Percentiles rank a stretch among this genome's conserved stretches.
These are phyloP conservation scores for Pseudophaeomoniella oleicola DNA, from an alignment of 2,329 filamentous ascomycete species.

Conservation along the genomic window DNA sequence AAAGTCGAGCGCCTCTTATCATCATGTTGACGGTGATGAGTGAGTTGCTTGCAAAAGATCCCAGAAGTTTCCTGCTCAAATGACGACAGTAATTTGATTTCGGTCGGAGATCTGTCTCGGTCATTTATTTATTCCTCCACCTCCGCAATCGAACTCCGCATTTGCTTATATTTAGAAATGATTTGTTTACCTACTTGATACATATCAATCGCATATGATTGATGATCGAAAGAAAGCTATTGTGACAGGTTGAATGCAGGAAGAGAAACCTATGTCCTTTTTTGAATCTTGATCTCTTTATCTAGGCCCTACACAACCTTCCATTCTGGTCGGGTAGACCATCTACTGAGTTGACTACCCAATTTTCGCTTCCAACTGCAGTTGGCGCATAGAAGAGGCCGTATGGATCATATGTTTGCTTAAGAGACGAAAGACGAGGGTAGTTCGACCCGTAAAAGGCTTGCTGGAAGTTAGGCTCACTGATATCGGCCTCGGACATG, in stretches of 20 bases:
- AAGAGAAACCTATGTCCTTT: no score
- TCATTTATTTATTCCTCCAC: slow-evolving; percentile 1
- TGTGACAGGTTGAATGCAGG: no score
- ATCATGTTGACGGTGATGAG: neutral
- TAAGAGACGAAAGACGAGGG: slow-evolving; percentile 7
- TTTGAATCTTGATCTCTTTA: no score
- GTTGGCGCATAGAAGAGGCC: slow-evolving; percentile 11
- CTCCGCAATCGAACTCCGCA: no score
- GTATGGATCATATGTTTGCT: slow-evolving; percentile 9
- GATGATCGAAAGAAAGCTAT: no score
- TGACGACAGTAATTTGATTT: neutral
- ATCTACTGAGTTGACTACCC: slow-evolving; percentile 6
- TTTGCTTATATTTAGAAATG: neutral
- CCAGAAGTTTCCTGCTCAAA: neutral
- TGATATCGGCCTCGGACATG: slow-evolving; percentile 20
- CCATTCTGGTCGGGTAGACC: slow-evolving; percentile 1
- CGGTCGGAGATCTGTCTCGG: neutral
- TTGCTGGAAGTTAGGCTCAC: slow-evolving; percentile 23
- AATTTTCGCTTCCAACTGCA: slow-evolving; percentile 15
- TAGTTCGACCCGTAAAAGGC: slow-evolving; percentile 23
- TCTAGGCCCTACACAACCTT: neutral
- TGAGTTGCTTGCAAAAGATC: neutral
- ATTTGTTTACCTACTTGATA: no score
- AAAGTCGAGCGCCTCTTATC: neutral
- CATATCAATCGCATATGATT: no score